Conservation (phyloP, 768 basidiomycete genomes). For the Kwoniella heveanensis region DNA sequence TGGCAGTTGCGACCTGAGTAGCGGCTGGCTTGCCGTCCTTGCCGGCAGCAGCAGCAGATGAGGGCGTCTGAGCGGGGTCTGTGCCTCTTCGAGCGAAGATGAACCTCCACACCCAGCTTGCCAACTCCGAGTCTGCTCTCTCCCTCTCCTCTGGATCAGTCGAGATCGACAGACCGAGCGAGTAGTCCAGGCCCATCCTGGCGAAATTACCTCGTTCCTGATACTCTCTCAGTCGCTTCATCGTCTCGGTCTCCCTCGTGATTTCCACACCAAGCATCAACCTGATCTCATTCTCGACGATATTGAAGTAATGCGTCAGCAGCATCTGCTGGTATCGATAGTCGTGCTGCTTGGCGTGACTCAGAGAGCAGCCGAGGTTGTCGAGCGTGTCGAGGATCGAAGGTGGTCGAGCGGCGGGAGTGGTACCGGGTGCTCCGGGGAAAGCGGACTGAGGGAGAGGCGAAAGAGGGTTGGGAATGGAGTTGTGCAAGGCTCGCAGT, state of each 20-base stretch:
- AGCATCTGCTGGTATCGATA: conserved; percentile 56
- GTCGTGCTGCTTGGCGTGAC: conserved; percentile 14
- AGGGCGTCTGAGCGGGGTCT: conserved; percentile 1
- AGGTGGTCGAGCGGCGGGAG: conserved; percentile 7
- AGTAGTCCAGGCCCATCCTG: conserved; percentile 67
- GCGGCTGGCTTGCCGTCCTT: not conserved
- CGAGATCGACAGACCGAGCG: conserved; percentile 71
- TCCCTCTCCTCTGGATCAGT: conserved; percentile 67
- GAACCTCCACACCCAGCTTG: conserved; percentile 88
- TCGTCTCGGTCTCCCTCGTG: conserved; percentile 62
- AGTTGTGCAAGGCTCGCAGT: conserved; percentile 66
- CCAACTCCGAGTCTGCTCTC: conserved; percentile 77
- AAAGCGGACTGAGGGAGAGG: conserved; percentile 40
- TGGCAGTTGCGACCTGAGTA: too few relatives aligned
- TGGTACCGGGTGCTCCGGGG: conserved; percentile 24
- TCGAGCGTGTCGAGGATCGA: conserved; percentile 10
- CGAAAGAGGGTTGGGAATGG: conserved; percentile 16
- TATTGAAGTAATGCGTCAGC: conserved; percentile 92
- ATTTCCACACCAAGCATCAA: conserved; percentile 67
- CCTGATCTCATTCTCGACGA: conserved; percentile 87
- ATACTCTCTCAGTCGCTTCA: conserved; percentile 24
- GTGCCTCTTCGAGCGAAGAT: conserved; percentile 73
- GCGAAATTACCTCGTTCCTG: conserved; percentile 19
- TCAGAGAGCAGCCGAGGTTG: conserved; percentile 10
- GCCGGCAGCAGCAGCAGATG: not conserved